Evolutionary conservation across 345 rosid species (phyloP).

Genomic region (Rhodamnia rubescens): DNA sequence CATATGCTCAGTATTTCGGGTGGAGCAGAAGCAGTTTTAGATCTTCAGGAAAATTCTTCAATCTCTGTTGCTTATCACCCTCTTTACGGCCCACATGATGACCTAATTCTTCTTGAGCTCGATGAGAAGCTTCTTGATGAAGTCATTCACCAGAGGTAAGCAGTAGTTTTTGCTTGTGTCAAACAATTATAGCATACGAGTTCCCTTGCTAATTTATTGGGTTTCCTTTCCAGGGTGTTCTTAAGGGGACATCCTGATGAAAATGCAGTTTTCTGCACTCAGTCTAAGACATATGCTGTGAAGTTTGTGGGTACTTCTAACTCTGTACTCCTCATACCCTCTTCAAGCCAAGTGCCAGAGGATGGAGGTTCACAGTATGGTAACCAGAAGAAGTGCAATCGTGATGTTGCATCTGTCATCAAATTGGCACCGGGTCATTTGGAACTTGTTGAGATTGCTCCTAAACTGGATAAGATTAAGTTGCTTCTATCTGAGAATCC

Average conservation of each 20-base stretch:
- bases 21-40: slow-evolving; percentile 54
- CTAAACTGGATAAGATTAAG: slow-evolving; percentile 71
- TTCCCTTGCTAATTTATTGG: not conserved
- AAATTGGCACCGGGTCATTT: slow-evolving; percentile 59
- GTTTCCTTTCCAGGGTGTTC: slow-evolving; percentile 35
- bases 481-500: slow-evolving; percentile 48
- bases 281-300: slow-evolving; percentile 62
- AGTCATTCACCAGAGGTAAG: slow-evolving; percentile 50
- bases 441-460: slow-evolving; percentile 85
- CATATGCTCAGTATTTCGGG: not conserved
- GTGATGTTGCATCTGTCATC: slow-evolving; percentile 32
- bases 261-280: slow-evolving; percentile 87
- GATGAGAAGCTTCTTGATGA: slow-evolving; percentile 60
- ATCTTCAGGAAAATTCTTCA: slow-evolving; percentile 39
- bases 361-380: slow-evolving; percentile 11
- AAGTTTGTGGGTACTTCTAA: slow-evolving; percentile 86
- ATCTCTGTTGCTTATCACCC: slow-evolving; percentile 56
- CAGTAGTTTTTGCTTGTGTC: not conserved
- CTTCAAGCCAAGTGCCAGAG: slow-evolving; percentile 17
- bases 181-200: not conserved
- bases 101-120: slow-evolving; percentile 66
- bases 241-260: slow-evolving; percentile 81
- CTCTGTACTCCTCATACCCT: slow-evolving; percentile 69
- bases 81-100: slow-evolving; percentile 55
- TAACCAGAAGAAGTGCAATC: slow-evolving; percentile 4